Base-by-base conservation (phyloP, 139 green algal genomes). In the Chlamydomonas urium region DNA sequence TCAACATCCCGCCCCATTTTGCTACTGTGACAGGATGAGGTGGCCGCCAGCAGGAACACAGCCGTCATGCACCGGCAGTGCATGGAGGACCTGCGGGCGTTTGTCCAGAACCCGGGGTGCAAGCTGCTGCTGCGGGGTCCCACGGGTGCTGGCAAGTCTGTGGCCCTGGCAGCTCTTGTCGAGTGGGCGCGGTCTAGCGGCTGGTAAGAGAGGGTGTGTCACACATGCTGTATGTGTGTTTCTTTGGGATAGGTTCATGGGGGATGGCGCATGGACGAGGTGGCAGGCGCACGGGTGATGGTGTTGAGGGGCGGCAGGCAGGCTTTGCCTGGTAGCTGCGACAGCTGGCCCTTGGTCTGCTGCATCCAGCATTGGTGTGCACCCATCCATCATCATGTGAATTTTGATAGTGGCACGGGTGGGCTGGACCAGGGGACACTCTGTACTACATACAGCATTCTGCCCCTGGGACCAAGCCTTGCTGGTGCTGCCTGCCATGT, bases 141-240 rank as follows among this genome's bases (percentile, higher is more conserved):
- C 8, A 28, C 48, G 2, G 87, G 88, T 32, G 63, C 45, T 26
- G 87, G 87, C 67, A 91, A 91, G 68, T 85, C 73, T 47, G 42
- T 91, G 19, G 78, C 85, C 1, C 63, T 93, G 4, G 86, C 79
- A 50, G 42, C 73, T 17, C 62, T 88, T 21, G 88, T 85, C 53
- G 75, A 86, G 36, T 83, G 80, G 72, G 85, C 80, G 0, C 75
- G 88, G 19, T 48, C 59, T 31, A 71, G 65, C 4, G 85, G 77
- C 35, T 87, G 82, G 76, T 78, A 47, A 53, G 67, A 53, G 67
- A 4, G 42, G 38, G 10, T 48, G 37, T 8, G 8, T 59, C 6
- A 63, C 26, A 56, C 17, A 56, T 56, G 45, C 45, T 26, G 17
- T 21, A 56, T 56, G 45, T 56, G 17, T 21, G 21, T 56, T 17